Evolutionary conservation across 305 asterid genomes (phyloP), one percentile per base, ranked within the genome.

Genomic region (Ilex paraguariensis): DNA sequence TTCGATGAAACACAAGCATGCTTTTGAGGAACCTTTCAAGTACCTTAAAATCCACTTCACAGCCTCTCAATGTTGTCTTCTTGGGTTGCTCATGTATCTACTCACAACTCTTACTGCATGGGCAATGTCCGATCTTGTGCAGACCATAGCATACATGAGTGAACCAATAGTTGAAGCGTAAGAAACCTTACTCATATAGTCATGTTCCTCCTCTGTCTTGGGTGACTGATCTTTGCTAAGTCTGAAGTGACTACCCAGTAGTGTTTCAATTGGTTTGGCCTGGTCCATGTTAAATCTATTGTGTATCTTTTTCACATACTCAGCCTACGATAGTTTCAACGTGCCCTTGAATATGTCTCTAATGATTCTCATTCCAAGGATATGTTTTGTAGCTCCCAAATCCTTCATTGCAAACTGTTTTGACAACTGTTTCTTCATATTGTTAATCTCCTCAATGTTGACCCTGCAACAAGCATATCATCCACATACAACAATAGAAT

Each of bases 251-350:
- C 56, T 66, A n/a, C 17, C 70, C 6, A 59, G 13, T 0, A 54
- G 61, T 31, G 53, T 54, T 5, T 39, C 54, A 17, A 36, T 16
- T 9, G 17, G 39, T 10, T 66, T 59, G 5, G 65, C 65, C 7
- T 66, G 45, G 50, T 16, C 9, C 17, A 59, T 36, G 21, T 31
- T 66, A 36, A 66, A 51, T 28, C 54, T 66, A 3, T 14, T 14
- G 1, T 54, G 31, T 3, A 63, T 36, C n/a, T 40, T 63, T 3
- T 54, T 10, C 7, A 62, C 52, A 5, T 39, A 51, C 31, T 60
- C 30, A 15, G 1, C 33, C 53, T 7, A 45, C 10, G 68, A 53
- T 3, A 54, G 32, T 7, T 53, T 6, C 21, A 64, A 21, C 6
- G 15, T 46, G 10, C 16, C 52, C 13, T 7, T 46, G 9, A 4